These are phyloP conservation scores for Davidsoniella neocaledoniae DNA, from an alignment of 2,329 filamentous ascomycete species.

Conservation along the genomic window DNA sequence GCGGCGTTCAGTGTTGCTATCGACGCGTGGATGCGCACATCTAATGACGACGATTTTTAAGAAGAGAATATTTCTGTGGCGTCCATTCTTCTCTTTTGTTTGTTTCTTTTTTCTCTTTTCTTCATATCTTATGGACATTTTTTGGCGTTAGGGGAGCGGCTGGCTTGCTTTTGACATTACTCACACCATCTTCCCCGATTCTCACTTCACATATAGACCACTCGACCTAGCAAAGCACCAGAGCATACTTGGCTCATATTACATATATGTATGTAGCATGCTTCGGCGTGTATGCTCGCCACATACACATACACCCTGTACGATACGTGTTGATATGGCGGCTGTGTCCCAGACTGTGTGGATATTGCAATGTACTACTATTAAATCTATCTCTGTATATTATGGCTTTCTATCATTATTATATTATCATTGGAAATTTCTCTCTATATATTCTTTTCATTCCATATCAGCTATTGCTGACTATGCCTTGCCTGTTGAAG, in stretches of 20 bases:
- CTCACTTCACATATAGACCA: neutral
- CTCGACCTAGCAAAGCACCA: neutral
- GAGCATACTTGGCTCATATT: neutral
- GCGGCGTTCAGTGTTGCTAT: constrained; percentile 86
- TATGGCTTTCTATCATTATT: too few relatives aligned
- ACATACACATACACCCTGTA: neutral
- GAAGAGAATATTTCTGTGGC: neutral
- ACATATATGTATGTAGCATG: neutral
- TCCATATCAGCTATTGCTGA: too few relatives aligned
- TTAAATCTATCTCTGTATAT: too few relatives aligned
- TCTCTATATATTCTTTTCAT: too few relatives aligned
- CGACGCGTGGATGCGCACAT: constrained; percentile 77
- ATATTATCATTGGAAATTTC: too few relatives aligned
- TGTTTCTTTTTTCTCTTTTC: neutral
- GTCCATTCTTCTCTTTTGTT: constrained; percentile 2
- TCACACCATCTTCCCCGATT: neutral
- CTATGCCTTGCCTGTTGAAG: too few relatives aligned
- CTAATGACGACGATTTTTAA: constrained; percentile 34
- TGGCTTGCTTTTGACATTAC: neutral
- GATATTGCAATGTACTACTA: neutral
- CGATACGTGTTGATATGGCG: too few relatives aligned
- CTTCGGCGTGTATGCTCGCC: neutral
- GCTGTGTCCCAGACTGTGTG: too few relatives aligned
- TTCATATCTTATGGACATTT: neutral
- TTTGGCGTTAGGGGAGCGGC: neutral